phyloP scores from a whole-genome alignment of 371 early-diverging fungal genomes.

The Basidiobolus heterosporus region DNA sequence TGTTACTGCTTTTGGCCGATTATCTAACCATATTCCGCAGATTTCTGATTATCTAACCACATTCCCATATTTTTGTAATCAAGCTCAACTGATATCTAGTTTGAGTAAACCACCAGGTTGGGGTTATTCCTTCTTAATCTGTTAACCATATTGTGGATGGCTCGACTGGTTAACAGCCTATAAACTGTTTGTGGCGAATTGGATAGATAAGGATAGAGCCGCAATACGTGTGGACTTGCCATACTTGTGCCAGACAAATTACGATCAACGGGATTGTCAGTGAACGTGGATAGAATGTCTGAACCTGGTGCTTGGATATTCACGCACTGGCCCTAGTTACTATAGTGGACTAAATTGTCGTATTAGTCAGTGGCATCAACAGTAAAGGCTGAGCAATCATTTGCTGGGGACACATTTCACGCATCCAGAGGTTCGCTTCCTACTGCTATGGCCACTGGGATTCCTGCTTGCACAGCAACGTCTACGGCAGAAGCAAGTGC shows the following conservation, averaged over 20 bases:
- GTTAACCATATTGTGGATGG: too few species aligned
- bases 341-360: slow-evolving; percentile 48
- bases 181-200: slow-evolving; percentile 16
- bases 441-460: slow-evolving; percentile 42
- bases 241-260: slow-evolving; percentile 61
- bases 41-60: too few species aligned
- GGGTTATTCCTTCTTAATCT: too few species aligned
- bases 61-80: too few species aligned
- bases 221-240: slow-evolving; percentile 54
- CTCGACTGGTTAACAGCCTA: too few species aligned
- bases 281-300: background rate
- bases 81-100: too few species aligned
- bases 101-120: too few species aligned
- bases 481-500: slow-evolving; percentile 19
- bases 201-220: slow-evolving; percentile 12
- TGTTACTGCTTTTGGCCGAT: too few species aligned
- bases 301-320: slow-evolving; percentile 28
- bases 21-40: too few species aligned
- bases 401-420: slow-evolving; percentile 42
- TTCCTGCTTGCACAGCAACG: slow-evolving; percentile 11
- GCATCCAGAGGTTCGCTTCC: slow-evolving; percentile 35
- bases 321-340: slow-evolving; percentile 60
- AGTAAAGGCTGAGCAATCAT: slow-evolving; percentile 31
- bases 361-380: slow-evolving; percentile 41
- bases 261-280: slow-evolving; percentile 8